phyloP scores from a whole-genome alignment of 768 basidiomycete species.

The Suillus alpinus region DNA sequence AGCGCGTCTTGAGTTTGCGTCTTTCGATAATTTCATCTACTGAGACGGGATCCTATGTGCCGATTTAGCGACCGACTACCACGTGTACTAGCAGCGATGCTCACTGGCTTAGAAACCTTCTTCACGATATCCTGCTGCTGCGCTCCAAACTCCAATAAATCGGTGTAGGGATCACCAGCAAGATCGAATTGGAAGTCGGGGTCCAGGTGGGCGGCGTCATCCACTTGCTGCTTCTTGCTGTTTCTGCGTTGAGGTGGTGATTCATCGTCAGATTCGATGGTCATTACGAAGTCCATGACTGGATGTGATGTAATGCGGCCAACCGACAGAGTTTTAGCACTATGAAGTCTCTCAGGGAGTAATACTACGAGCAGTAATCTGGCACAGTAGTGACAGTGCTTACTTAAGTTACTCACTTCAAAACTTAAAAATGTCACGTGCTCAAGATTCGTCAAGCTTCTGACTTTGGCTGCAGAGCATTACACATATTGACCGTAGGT shows the following conservation, averaged over 20 bases:
- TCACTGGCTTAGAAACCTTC: constrained; percentile 60
- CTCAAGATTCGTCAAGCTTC: not conserved
- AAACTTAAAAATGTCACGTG: not conserved
- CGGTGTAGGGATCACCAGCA: constrained; percentile 64
- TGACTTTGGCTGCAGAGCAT: not conserved
- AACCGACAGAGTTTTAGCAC: not conserved
- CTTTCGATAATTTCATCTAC: constrained; percentile 91
- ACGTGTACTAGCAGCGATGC: constrained; percentile 17
- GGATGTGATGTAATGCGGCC: not conserved
- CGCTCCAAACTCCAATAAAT: constrained; percentile 42
- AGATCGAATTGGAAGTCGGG: constrained; percentile 84
- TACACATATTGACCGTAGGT: not conserved
- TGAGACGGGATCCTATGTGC: constrained; percentile 66
- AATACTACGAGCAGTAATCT: not conserved
- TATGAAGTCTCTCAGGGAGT: not conserved
- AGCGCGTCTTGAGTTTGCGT: constrained; percentile 44
- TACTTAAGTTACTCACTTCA: not conserved
- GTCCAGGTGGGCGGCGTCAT: constrained; percentile 65
- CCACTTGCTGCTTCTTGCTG: constrained; percentile 27
- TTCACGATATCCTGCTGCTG: constrained; percentile 57
- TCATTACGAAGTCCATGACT: constrained; percentile 70
- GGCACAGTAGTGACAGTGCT: too few species aligned
- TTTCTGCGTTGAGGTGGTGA: constrained; percentile 31
- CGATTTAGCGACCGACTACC: constrained; percentile 3
- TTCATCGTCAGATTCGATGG: constrained; percentile 79